Base-by-base conservation (phyloP, 2,329 filamentous ascomycete genomes). In the Cladophialophora immunda region DNA sequence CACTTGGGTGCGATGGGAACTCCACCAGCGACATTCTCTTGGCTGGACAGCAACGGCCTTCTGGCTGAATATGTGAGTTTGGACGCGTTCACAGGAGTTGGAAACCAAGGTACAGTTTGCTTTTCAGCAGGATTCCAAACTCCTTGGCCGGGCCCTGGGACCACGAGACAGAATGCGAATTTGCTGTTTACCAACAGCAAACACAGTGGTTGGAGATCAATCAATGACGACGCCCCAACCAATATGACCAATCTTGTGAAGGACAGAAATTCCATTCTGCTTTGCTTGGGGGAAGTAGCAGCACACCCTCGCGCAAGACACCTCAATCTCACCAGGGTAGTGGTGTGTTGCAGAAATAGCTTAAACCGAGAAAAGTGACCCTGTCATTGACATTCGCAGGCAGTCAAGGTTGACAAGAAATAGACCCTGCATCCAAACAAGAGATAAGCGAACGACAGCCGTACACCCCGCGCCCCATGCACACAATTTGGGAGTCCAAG, bases 1-100 rank as follows among this genome's bases (percentile, higher is more conserved):
- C 19, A 19, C 57, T 52, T 38, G 25, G 58, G 38, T 4, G 25
- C 7, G 52, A 11, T 19, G 29, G 32, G 9, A 22, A 13, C 50
- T 57, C 45, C 58, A 34, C 62, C 22, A 25, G 8, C 34, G 27
- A 25, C 57, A 56, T 67, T 55, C 29, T 30, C 30, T 4, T 4
- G 29, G 60, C n/a, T 52, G 56, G 25, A 57, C 36, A 27, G 56
- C 32, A 54, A 55, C 17, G 32, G 57, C 22, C 4, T 11, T 25
- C 7, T 41, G 5, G 9, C 2, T 19, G 3, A 41, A 50, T 50
- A 50, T 50, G 45, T 50, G 45, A 50, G 9, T 13, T 50, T 13
- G 45, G 5, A 1, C 4, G 45, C 45, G 25, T 50, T 45, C 27
- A 50, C 9, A 45, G 22, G 2, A 50, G 45, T 13, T 50, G n/a